Evolutionary conservation across 2,329 filamentous ascomycete genomes (phyloP), one percentile per base, ranked within the genome.

Genomic region (Colletotrichum sublineola): DNA sequence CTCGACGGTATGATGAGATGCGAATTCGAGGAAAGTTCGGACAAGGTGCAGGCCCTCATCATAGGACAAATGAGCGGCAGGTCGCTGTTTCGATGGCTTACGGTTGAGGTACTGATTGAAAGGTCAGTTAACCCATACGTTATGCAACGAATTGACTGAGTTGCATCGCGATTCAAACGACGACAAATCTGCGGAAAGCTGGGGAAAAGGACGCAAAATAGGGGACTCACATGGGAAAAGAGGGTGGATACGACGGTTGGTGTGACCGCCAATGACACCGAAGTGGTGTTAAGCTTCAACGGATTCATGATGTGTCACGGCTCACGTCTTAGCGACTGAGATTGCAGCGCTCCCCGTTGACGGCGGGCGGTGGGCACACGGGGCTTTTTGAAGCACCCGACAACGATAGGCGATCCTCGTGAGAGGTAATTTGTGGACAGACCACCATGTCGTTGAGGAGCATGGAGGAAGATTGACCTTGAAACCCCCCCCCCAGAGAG

Each of bases 51-150:
- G 88, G 48, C 95, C 96, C 83, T 98, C 94, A 79, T 98, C 94
- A 83, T 99, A 99, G 65, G 95, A 95, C 68, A 99, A 91, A 80
- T 97, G 94, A 1, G 93, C 93, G 1, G 94, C 97, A 0, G 96
- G 96, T 74, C 95, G 95, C 75, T 95, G 86, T 74, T 88, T 90
- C 40, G 92, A 86, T 1, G 90, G 88, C 78, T 93, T 93, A 75
- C 93, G 92, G 78, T 97, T 93, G 73, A 97, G 86, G 82, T 96
- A 98, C 93, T 96, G 42, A 5, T 15, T 20, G 38, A 29, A 9
- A 31, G 12, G 52, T 62, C 20, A 55, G 62, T 55, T 38, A 55
- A 48, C 18, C 44, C 24, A 20, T 40, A 36, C 11, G 18, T 36
- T 33, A 31, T 6, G 3, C 31, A n/a, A 11, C 48, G 24, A 33